Evolutionary conservation across 345 rosid species (phyloP), one percentile per base, ranked within the genome.

Genomic region (Eucalyptus pauciflora): DNA sequence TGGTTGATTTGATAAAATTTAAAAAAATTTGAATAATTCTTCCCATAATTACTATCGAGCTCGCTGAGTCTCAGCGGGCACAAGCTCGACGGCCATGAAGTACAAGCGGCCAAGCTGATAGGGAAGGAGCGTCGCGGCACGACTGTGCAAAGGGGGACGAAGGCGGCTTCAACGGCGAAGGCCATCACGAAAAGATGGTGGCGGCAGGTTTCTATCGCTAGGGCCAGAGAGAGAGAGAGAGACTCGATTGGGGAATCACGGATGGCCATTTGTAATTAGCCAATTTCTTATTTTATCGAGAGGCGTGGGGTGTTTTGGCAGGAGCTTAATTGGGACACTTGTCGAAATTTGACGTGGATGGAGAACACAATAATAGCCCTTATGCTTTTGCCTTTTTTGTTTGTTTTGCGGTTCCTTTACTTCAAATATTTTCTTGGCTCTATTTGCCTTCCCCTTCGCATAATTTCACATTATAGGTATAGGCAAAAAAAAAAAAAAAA

Each of bases 11-110:
- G 62, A 22, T 56, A 56, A 56, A 56, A 56, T 24, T 56, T 25
- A 22, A 20, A 52, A 52, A 0, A 0, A 1, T 7, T 56, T 24
- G 29, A 24, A 56, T 56, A 56, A 56, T 56, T 56, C 13, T 24
- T 24, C 29, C 3, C 12, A 10, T 4, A 24, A 56, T 56, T 56
- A 13, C 13, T 56, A 22, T 52, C 0, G 5, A 29, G 31, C 69
- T 60, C 31, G 69, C 69, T 6, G 31, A 60, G 69, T 60, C 31
- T 27, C 27, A 31, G n/a, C 4, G 29, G 1, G 67, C 31, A 6
- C 67, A 27, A 64, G 71, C 18, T 64, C 71, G 71, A n/a, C 0
- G 71, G 71, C 71, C 37, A 6, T 13, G 37, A 29, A 4, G 71
- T 13, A 64, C 18, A n/a, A 64, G 37, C 37, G 71, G 10, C 71